phyloP scores from a whole-genome alignment of 2,329 filamentous ascomycete species.

The Diatrype stigma region DNA sequence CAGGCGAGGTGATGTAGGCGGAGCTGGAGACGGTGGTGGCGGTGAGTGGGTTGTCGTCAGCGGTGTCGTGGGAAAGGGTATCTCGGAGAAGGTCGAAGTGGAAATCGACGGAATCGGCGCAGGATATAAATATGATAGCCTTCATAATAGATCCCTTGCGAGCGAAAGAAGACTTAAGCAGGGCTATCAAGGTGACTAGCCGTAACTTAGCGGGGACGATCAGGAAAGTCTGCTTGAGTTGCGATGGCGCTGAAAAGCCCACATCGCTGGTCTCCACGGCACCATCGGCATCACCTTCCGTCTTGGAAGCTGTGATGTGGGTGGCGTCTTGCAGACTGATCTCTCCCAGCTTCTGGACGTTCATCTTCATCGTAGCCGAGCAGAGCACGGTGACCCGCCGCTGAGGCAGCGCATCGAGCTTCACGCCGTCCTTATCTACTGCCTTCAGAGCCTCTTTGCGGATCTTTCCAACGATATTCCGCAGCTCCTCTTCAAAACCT shows the following conservation, averaged over 20 bases:
- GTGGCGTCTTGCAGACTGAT: slow-evolving; percentile 92
- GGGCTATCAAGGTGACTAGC: slow-evolving; percentile 78
- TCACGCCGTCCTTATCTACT: slow-evolving; percentile 54
- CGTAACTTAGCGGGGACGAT: slow-evolving; percentile 86
- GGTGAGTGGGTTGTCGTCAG: slow-evolving; percentile 30
- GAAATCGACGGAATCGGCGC: slow-evolving; percentile 94
- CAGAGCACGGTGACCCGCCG: slow-evolving; percentile 85
- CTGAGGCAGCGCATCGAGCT: slow-evolving; percentile 63
- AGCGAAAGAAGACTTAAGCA: slow-evolving; percentile 83
- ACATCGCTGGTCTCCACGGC: slow-evolving; percentile 45
- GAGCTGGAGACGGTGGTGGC: slow-evolving; percentile 64
- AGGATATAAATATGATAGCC: slow-evolving; percentile 93
- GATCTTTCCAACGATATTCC: slow-evolving; percentile 77
- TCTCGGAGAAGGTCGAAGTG: slow-evolving; percentile 78
- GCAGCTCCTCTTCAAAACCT: slow-evolving; percentile 92
- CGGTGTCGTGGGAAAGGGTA: slow-evolving; percentile 16
- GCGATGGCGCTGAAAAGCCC: slow-evolving; percentile 77
- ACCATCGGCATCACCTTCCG: slow-evolving; percentile 41
- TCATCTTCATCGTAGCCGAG: slow-evolving; percentile 97
- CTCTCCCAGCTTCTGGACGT: slow-evolving; percentile 87
- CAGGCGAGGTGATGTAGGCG: slow-evolving; percentile 67
- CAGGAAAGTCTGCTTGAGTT: slow-evolving; percentile 88
- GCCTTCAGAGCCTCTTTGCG: slow-evolving; percentile 59
- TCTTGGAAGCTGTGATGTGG: slow-evolving; percentile 69
- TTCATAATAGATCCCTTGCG: slow-evolving; percentile 92